Evolutionary conservation across 1,139 yeast species (phyloP).

Genomic region (Casaregolazyma suthepensis): DNA sequence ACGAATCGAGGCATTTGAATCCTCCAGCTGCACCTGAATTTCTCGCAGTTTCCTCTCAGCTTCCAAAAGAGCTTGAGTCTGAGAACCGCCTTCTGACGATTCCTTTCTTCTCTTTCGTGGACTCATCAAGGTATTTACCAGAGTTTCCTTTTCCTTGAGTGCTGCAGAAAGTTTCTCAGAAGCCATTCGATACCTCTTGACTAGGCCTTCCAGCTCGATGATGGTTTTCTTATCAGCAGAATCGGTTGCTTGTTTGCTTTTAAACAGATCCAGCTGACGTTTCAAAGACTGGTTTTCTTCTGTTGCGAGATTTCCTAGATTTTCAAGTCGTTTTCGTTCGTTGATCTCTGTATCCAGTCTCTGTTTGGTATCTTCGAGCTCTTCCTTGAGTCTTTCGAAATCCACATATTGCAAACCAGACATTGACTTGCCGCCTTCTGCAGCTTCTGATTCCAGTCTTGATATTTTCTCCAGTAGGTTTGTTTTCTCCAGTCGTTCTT

Average conservation of each 20-base stretch:
- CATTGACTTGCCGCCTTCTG: constrained; percentile 22
- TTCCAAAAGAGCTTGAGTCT: constrained; percentile 35
- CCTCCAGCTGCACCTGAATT: constrained; percentile 28
- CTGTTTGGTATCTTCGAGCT: constrained; percentile 34
- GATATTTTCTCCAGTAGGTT: constrained; percentile 31
- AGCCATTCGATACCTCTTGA: constrained; percentile 55
- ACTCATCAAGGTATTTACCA: constrained; percentile 22
- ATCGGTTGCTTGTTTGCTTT: constrained; percentile 15
- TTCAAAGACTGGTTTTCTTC: constrained; percentile 59
- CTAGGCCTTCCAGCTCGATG: constrained; percentile 43
- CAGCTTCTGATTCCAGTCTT: constrained; percentile 30
- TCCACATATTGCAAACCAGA: constrained; percentile 32
- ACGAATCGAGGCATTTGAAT: constrained; percentile 18
- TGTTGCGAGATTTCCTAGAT: constrained; percentile 48
- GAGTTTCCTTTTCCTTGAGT: constrained; percentile 31
- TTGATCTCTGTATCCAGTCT: constrained; percentile 31
- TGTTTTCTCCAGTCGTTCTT: constrained; percentile 30
- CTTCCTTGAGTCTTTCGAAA: constrained; percentile 31
- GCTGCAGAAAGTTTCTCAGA: constrained; percentile 41
- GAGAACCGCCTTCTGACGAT: constrained; percentile 21
- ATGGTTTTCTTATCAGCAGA: constrained; percentile 25
- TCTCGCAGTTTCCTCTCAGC: constrained; percentile 26
- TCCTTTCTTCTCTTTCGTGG: constrained; percentile 21
- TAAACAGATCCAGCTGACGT: constrained; percentile 38
- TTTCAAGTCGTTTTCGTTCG: constrained; percentile 42